These are phyloP conservation scores for Kazachstania taianensis DNA, from an alignment of 805 yeast genomes.

Conservation along the genomic window DNA sequence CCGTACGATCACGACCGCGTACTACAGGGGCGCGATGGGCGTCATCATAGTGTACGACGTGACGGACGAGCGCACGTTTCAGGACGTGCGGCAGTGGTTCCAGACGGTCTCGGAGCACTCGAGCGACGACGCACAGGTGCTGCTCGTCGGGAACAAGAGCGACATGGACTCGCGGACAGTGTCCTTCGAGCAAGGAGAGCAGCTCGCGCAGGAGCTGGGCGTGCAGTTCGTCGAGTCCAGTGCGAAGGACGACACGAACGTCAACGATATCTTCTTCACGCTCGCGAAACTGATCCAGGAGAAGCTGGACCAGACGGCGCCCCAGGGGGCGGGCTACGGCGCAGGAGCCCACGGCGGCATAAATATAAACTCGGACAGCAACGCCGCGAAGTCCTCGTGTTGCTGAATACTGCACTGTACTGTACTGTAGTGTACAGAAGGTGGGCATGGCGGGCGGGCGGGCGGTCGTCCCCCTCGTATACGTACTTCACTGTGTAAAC, in stretches of 20 bases:
- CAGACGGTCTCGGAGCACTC: conserved; percentile 94
- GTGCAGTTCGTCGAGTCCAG: conserved; percentile 90
- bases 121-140: conserved; percentile 89
- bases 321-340: conserved; percentile 43
- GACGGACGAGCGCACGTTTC: conserved; percentile 82
- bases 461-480: too few relatives aligned
- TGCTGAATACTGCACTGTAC: too few relatives aligned
- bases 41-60: conserved; percentile 75
- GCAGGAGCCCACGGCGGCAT: too few relatives aligned
- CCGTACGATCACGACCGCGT: conserved; percentile 88
- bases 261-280: conserved; percentile 80
- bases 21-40: conserved; percentile 84
- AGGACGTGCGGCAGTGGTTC: conserved; percentile 88
- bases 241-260: conserved; percentile 87
- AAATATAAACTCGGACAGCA: conserved; percentile 18
- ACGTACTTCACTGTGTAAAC: too few relatives aligned
- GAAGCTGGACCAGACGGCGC: conserved; percentile 58
- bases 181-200: conserved; percentile 80
- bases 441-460: too few relatives aligned
- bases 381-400: conserved; percentile 36
- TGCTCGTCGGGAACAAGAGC: conserved; percentile 89
- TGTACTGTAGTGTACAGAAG: too few relatives aligned
- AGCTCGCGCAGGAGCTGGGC: conserved; percentile 73
- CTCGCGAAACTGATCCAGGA: conserved; percentile 81
- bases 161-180: conserved; percentile 86